phyloP scores from a whole-genome alignment of 2,329 filamentous ascomycete species.

The Penicillium sp. region DNA sequence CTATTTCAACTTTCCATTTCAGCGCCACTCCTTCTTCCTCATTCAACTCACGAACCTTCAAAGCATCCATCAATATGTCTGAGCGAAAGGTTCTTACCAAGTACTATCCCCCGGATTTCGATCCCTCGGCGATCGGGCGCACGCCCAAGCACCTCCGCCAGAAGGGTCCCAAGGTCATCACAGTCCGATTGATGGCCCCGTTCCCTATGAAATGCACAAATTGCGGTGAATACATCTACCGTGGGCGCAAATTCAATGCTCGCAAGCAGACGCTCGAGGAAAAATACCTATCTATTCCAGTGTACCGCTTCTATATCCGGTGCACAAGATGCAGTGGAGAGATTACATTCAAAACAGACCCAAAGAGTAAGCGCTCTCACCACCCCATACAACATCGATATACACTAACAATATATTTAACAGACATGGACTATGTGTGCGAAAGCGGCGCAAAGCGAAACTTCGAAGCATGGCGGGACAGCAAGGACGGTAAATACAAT shows the following conservation, averaged over 20 bases:
- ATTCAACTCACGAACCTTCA: background rate
- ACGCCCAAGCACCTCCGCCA: constrained; percentile 58
- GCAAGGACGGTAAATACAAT: constrained; percentile 56
- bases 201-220: constrained; percentile 74
- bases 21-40: constrained; percentile 1
- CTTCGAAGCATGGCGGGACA: constrained; percentile 84
- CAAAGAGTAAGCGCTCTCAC: constrained; percentile 53
- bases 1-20: background rate
- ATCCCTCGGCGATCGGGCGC: constrained; percentile 76
- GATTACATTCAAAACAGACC: constrained; percentile 92
- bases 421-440: constrained; percentile 77
- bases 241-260: constrained; percentile 92
- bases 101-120: constrained; percentile 76
- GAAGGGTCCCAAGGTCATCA: constrained; percentile 76
- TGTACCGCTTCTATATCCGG: constrained; percentile 86
- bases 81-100: constrained; percentile 75
- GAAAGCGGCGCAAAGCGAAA: constrained; percentile 86
- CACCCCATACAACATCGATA: too few relatives aligned
- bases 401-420: too few relatives aligned
- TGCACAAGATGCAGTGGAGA: constrained; percentile 84
- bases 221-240: constrained; percentile 76
- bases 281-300: constrained; percentile 83
- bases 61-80: constrained; percentile 62
- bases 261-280: constrained; percentile 91
- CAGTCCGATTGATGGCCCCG: constrained; percentile 86